Base-by-base conservation (phyloP, 768 basidiomycete genomes). In the Lactifluus echinatus region DNA sequence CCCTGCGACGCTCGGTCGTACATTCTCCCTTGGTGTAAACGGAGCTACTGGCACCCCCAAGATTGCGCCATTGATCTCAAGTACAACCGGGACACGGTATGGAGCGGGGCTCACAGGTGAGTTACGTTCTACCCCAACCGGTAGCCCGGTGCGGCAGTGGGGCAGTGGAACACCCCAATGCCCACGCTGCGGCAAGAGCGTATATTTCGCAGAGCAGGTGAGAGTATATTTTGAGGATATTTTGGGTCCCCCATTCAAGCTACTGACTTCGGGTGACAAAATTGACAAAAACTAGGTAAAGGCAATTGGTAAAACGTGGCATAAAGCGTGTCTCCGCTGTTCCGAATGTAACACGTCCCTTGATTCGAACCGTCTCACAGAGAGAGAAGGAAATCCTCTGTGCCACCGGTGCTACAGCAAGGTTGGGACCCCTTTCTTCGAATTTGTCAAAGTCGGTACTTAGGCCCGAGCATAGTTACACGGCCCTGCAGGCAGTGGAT, bases 201-300 rank as follows among this genome's bases (percentile, higher is more conserved):
- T 93, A 10, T 93, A 87, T 71, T 91, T 92, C 66, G 89, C 89
- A 14, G 89, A 92, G 68, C 87, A 89, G 78, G 87, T 83, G 45
- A 60, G 42, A 5, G 21, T 31, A n/a, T n/a, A n/a, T n/a, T n/a
- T n/a, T n/a, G n/a, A n/a, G n/a, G n/a, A n/a, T n/a, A n/a, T n/a
- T n/a, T n/a, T n/a, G n/a, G n/a, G n/a, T n/a, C n/a, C n/a, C n/a
- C n/a, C n/a, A n/a, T n/a, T n/a, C n/a, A n/a, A n/a, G 34, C 34
- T 24, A 21, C 7, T 40, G 28, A 14, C 29, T 14, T 24, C 31
- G 37, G 34, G 23, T 44, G 8, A 45, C 17, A 5, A 31, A 26
- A 28, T 23, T 17, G n/a, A 40, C n/a, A 19, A 34, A 37, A 11
- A 34, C 44, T 61, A 89, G 88, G 81, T 87, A 56, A 89, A 87